Evolutionary conservation across 2,329 filamentous ascomycete genomes (phyloP), one percentile per base, ranked within the genome.

Genomic region (Penicillium sp.): DNA sequence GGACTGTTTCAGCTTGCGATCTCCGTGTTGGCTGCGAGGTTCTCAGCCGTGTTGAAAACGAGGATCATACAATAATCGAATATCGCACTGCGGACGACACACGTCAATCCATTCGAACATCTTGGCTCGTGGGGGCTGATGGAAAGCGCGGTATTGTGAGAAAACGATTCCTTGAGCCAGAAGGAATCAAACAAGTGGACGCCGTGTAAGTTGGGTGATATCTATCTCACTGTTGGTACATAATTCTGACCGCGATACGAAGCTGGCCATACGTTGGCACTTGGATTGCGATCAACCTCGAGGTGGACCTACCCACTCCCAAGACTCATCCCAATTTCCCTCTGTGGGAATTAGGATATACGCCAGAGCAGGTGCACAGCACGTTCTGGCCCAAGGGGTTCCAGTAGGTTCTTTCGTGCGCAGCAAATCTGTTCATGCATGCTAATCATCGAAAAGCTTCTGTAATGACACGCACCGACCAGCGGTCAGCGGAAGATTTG

Each of bases 271-370:
- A 67, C 11, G 60, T 70, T 30, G 67, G 70, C 38, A 70, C 66
- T 0, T 82, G 80, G 79, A 73, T 82, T 4, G 80, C 80, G 1
- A 62, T 76, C 4, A 82, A 82, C 53, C 71, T 76, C 58, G 64
- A 76, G 25, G 69, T 82, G 25, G 66, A 65, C 1, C 58, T 75
- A 0, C 80, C 79, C 0, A 81, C 76, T 0, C 72, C 69, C 6
- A 59, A 78, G 28, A 74, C 76, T 0, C 80, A 82, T 60, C 80
- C 80, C 0, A 60, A 73, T 0, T 80, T 82, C 48, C 77, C 78
- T 0, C 65, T 81, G 2, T 82, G 79, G 80, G 56, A 72, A 4
- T 61, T 77, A 0, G 78, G 77, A 6, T 78, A 77, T 56, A 74
- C 71, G 0, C 77, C 79, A 4, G 69, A 78, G 45, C 58, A 78